Conservation (phyloP, 148 eudicot genomes). For the Camellia lanceoleosa region DNA sequence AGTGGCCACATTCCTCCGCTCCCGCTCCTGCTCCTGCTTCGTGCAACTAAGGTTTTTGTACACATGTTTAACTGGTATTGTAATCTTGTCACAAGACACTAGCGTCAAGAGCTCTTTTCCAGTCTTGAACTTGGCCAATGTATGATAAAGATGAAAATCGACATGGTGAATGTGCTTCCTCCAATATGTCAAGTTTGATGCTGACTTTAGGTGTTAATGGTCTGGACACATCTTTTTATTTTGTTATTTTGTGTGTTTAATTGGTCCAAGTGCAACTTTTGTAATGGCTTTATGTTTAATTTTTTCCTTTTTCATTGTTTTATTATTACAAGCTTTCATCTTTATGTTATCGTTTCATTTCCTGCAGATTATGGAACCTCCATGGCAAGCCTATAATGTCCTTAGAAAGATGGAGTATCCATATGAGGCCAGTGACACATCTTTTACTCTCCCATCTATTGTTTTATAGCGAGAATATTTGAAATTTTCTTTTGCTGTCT, state of each 20-base stretch:
- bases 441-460: slow-evolving; percentile 11
- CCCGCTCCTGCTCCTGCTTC: too few species aligned
- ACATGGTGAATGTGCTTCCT: not conserved
- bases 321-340: not conserved
- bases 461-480: not conserved
- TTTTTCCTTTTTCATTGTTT: not conserved
- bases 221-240: not conserved
- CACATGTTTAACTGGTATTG: not conserved
- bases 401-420: slow-evolving; percentile 87
- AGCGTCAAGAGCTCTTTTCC: not conserved
- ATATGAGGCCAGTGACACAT: slow-evolving; percentile 55
- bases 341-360: not conserved
- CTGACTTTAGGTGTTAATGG: not conserved
- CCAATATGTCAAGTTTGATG: not conserved
- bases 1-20: too few species aligned
- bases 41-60: not conserved
- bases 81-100: not conserved
- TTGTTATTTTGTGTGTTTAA: not conserved
- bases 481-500: not conserved
- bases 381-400: slow-evolving; percentile 79
- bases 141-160: not conserved
- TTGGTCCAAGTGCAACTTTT: not conserved
- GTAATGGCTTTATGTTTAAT: not conserved
- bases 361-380: slow-evolving; percentile 87
- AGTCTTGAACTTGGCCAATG: not conserved